Evolutionary conservation across 768 basidiomycete species (phyloP).

Genomic region (Lactarius evosmus): DNA sequence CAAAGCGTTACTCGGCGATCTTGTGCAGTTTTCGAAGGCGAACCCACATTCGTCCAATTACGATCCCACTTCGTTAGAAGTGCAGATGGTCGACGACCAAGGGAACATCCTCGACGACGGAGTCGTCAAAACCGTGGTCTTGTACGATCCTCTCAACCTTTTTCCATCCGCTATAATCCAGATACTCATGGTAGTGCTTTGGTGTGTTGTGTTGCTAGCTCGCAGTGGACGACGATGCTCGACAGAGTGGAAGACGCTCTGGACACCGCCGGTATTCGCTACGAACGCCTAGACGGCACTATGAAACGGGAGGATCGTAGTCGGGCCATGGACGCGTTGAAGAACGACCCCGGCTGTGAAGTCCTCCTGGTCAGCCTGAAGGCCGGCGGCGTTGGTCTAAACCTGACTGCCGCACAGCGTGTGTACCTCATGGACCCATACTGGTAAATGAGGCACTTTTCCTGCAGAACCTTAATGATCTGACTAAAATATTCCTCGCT

Average conservation of each 20-base stretch:
- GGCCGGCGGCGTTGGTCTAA: constrained; percentile 95
- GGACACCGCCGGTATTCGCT: constrained; percentile 75
- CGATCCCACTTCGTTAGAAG: constrained; percentile 66
- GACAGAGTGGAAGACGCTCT: constrained; percentile 92
- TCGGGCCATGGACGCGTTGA: constrained; percentile 88
- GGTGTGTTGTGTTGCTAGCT: constrained; percentile 55
- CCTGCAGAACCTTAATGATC: not conserved
- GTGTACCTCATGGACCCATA: constrained; percentile 98
- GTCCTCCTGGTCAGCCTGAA: constrained; percentile 94
- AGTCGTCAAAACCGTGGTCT: constrained; percentile 87
- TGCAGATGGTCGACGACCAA: constrained; percentile 72
- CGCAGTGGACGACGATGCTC: constrained; percentile 93
- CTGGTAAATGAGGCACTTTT: constrained; percentile 51
- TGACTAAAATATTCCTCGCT: not conserved
- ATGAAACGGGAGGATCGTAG: constrained; percentile 97
- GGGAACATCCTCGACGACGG: constrained; percentile 70
- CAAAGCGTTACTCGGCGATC: constrained; percentile 73
- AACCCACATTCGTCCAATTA: constrained; percentile 91
- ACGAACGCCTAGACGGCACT: constrained; percentile 91
- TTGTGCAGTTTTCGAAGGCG: constrained; percentile 72
- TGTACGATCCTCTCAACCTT: constrained; percentile 53
- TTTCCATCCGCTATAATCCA: constrained; percentile 15
- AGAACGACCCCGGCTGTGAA: constrained; percentile 86
- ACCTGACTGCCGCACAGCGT: constrained; percentile 89
- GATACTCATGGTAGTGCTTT: constrained; percentile 7